Conservation (phyloP, 352 stramenopile genomes). For the Elongisporangium undulatum region DNA sequence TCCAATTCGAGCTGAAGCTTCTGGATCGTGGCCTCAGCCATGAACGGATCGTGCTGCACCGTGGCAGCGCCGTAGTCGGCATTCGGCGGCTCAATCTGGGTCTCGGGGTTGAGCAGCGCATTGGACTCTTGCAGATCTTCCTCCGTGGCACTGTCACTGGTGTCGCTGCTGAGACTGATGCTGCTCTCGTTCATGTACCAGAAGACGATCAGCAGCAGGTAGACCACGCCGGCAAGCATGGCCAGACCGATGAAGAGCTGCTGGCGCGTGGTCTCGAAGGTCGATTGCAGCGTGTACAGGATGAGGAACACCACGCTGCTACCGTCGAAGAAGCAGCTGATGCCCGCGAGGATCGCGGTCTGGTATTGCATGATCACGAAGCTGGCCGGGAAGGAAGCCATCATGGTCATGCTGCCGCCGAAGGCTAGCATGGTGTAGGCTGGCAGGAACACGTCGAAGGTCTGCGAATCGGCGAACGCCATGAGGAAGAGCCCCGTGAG, state of each 20-base stretch:
- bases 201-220: constrained; percentile 56
- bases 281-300: constrained; percentile 48
- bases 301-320: constrained; percentile 75
- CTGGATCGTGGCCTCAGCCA: constrained; percentile 3
- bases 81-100: constrained; percentile 2
- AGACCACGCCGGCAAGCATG: constrained; percentile 35
- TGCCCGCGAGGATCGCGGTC: constrained; percentile 70
- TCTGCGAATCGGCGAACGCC: constrained; percentile 67
- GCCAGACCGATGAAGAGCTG: constrained; percentile 54
- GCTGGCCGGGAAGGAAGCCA: constrained; percentile 68
- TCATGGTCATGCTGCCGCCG: constrained; percentile 78
- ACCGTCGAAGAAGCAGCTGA: constrained; percentile 75
- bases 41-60: constrained; percentile 17
- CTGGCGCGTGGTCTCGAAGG: constrained; percentile 32
- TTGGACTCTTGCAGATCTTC: constrained; percentile 7
- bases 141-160: constrained; percentile 3
- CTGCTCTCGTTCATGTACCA: constrained; percentile 74
- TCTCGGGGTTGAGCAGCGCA: constrained; percentile 6
- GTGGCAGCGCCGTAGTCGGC: constrained; percentile 2
- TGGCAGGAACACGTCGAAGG: constrained; percentile 69
- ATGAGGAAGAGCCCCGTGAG: constrained; percentile 65
- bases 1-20: constrained; percentile 8
- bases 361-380: constrained; percentile 73
- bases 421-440: constrained; percentile 67
- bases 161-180: not conserved